Conservation (phyloP, 176 grass and related monocot genomes). For the Luzula sylvatica region DNA sequence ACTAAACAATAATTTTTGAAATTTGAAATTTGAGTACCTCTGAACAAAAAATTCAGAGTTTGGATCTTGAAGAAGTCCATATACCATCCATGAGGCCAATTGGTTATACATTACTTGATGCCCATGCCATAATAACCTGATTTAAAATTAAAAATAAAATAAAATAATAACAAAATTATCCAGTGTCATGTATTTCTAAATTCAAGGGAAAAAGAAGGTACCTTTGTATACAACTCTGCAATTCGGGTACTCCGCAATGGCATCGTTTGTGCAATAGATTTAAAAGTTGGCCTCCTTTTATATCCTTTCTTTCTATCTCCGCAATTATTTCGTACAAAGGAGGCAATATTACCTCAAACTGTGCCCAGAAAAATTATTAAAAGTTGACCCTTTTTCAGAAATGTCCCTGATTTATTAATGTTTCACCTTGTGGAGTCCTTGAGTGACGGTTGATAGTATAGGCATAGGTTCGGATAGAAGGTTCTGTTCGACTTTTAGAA, state of each 20-base stretch:
- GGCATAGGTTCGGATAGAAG: slow-evolving; percentile 79
- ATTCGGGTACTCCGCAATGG: slow-evolving; percentile 89
- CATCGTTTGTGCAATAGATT: slow-evolving; percentile 86
- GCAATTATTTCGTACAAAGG: slow-evolving; percentile 58
- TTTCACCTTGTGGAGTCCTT: slow-evolving; percentile 75
- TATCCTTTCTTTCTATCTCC: slow-evolving; percentile 81
- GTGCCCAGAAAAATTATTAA: slow-evolving; percentile 1
- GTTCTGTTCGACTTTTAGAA: slow-evolving; percentile 94
- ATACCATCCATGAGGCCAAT: slow-evolving; percentile 88
- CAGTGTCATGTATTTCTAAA: slow-evolving; percentile 1
- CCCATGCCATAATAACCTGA: slow-evolving; percentile 95
- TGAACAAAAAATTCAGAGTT: slow-evolving; percentile 89
- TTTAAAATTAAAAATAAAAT: slow-evolving; percentile 23
- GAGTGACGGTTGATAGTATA: slow-evolving; percentile 67
- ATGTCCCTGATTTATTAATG: background rate
- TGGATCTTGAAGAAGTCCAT: slow-evolving; percentile 99
- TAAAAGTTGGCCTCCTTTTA: slow-evolving; percentile 85
- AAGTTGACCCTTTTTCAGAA: background rate
- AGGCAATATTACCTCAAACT: slow-evolving; percentile 90
- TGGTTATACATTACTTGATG: slow-evolving; percentile 99
- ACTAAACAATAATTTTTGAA: no score
- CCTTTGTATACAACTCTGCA: slow-evolving; percentile 96
- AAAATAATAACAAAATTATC: slow-evolving; percentile 12
- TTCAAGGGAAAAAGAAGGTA: slow-evolving; percentile 20
- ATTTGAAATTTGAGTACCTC: slow-evolving; percentile 39